Base-by-base conservation (phyloP, 306 rosid genomes). In the Astragalus membranaceus region DNA sequence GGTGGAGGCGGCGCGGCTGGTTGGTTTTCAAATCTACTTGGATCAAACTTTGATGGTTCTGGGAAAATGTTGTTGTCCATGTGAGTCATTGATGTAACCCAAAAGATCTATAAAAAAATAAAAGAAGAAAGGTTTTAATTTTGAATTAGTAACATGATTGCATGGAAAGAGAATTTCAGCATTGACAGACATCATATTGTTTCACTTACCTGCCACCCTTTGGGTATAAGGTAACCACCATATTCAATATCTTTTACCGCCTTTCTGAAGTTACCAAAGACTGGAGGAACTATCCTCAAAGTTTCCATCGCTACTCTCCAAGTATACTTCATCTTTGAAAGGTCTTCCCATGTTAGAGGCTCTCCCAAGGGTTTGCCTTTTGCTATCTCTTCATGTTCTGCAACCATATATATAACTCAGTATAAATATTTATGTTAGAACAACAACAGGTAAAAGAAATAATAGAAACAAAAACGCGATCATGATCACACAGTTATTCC, bases 121-220 rank as follows among this genome's bases (percentile, higher is more conserved):
- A n/a, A n/a, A n/a, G n/a, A 3, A 30, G 4, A 9, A 15, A 20
- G 37, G 55, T 68, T 29, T 14, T 63, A 6, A 37, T 47, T 62
- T 33, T 17, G 5, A 41, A 11, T 62, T 14, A 46, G 44, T 57
- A 39, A 58, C 63, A 75, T 58, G 47, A 67, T 67, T 59, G 36
- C 64, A 14, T 51, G 52, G 16, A 10, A 32, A 59, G 17, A 39
- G 43, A 51, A 5, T 6, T 72, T 72, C 35, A 12, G 8, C 60
- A n/a, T n/a, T n/a, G n/a, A n/a, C n/a, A n/a, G n/a, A n/a, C n/a
- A 23, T 23, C 26, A 23, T 23, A 23, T 23, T 23, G 46, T 69
- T 67, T 78, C 56, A 79, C 83, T 76, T 73, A 92, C 98, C 69
- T 88, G 96, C 98, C 96, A 92, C 63, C 96, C 98, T 80, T 89